Evolutionary conservation across 495 filamentous ascomycete species (phyloP).

Genomic region (Aspergillus mulundensis): DNA sequence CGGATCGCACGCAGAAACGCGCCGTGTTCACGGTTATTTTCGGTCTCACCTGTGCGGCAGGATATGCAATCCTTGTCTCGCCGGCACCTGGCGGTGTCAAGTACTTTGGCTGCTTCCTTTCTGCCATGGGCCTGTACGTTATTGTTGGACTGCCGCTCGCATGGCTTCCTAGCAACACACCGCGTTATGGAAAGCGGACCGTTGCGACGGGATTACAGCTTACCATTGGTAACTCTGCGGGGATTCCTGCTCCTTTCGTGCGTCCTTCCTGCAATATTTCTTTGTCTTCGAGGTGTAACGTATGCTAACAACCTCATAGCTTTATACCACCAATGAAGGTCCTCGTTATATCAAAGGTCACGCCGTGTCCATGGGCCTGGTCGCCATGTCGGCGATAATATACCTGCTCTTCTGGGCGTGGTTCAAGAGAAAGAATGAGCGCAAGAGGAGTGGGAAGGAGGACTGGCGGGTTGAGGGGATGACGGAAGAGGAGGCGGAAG

Average conservation of each 20-base stretch:
- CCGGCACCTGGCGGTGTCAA: conserved; percentile 38
- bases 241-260: conserved; percentile 16
- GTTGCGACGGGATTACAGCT: conserved; percentile 54
- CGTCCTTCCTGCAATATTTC: not conserved
- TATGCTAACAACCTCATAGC: not conserved
- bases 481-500: conserved; percentile 10
- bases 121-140: conserved; percentile 35
- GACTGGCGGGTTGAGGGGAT: conserved; percentile 1
- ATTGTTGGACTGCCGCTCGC: conserved; percentile 27
- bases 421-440: conserved; percentile 2
- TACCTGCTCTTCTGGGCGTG: conserved; percentile 12
- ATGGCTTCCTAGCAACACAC: conserved; percentile 56
- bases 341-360: conserved; percentile 10
- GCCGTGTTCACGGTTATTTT: conserved; percentile 27
- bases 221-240: conserved; percentile 55
- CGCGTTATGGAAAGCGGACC: conserved; percentile 54
- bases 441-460: conserved; percentile 5
- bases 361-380: conserved; percentile 6
- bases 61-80: conserved; percentile 22
- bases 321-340: conserved; percentile 10
- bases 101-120: conserved; percentile 54
- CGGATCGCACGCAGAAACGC: conserved; percentile 24
- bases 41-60: not conserved
- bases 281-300: not conserved
- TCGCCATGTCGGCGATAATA: conserved; percentile 10